Evolutionary conservation across 805 yeast genomes (phyloP), one percentile per base, ranked within the genome.

Genomic region (Wickerhamiella sorbophila): DNA sequence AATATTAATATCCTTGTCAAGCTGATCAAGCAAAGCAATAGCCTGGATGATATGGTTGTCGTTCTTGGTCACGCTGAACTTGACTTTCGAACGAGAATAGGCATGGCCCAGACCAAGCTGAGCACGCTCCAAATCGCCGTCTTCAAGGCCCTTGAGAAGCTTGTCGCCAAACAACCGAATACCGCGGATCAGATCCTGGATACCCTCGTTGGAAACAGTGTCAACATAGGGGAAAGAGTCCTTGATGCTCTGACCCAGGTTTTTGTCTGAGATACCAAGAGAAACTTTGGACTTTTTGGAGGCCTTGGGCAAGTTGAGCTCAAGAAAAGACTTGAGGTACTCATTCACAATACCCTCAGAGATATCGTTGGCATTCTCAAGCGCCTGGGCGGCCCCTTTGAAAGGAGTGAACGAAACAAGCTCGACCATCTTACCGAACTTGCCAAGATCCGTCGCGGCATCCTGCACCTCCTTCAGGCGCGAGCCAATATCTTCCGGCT

Each of bases 11-110:
- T 91, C 98, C 70, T 93, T 93, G 69, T 91, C 98, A 58, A 91
- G 77, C 68, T 91, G 95, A 62, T 93, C 98, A 58, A 91, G 75
- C 54, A 88, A 72, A 39, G 98, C 96, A 69, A 91, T 91, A 41
- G 98, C 95, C 72, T 91, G 98, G 62, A 91, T 91, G 61, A 91
- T 91, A 66, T 91, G 98, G 74, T 91, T 91, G 67, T 91, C 98
- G 65, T 91, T 91, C 74, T 91, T 91, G 68, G 87, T 95, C 44
- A 93, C 97, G 40, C 93, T 81, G 64, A 91, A 91, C 88, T 91
- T 91, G 62, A 91, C 98, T 71, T 91, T 91, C 55, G 96, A 91
- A 69, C 98, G 78, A 46, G 97, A 91, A 71, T 91, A 91, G 56
- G 98, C 98, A 63, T 91, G 98, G 58, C 96, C 95, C 59, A 91